A percentile compares a stretch with the other conserved stretches of the same genome.
These are phyloP conservation scores for Capsicum rhomboideum DNA, from an alignment of 257 asterid genomes.

Conservation along the genomic window DNA sequence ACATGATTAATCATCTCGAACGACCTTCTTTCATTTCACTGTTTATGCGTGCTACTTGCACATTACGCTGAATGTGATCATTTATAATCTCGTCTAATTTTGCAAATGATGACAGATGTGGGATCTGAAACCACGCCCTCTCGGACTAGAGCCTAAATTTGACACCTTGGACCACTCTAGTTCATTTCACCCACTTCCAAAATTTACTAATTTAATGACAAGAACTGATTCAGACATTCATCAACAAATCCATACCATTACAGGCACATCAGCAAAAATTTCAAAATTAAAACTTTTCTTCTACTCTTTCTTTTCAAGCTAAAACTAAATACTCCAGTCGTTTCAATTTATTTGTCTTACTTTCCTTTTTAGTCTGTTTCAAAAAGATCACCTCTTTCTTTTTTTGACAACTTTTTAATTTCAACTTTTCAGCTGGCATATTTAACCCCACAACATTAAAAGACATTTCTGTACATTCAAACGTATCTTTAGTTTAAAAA, in stretches of 20 bases:
- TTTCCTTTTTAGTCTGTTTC: too few relatives aligned
- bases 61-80: neutral
- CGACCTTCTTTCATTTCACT: neutral
- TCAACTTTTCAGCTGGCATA: too few relatives aligned
- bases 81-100: neutral
- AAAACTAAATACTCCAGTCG: neutral
- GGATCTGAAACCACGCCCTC: slow-evolving; percentile 99
- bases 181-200: neutral
- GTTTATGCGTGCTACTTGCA: neutral
- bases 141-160: slow-evolving; percentile 93
- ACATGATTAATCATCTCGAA: neutral
- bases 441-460: too few relatives aligned
- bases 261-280: neutral
- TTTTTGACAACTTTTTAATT: too few relatives aligned
- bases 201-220: neutral
- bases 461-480: too few relatives aligned
- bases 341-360: too few relatives aligned
- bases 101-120: slow-evolving; percentile 23
- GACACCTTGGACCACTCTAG: slow-evolving; percentile 99
- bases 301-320: neutral
- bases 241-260: neutral
- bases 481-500: too few relatives aligned
- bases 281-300: neutral
- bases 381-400: too few relatives aligned
- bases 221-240: neutral